A percentile compares a stretch with the other conserved stretches of the same genome.
Conservation (phyloP, 176 grass and related monocot species). For the Hyparrhenia diplandra region DNA sequence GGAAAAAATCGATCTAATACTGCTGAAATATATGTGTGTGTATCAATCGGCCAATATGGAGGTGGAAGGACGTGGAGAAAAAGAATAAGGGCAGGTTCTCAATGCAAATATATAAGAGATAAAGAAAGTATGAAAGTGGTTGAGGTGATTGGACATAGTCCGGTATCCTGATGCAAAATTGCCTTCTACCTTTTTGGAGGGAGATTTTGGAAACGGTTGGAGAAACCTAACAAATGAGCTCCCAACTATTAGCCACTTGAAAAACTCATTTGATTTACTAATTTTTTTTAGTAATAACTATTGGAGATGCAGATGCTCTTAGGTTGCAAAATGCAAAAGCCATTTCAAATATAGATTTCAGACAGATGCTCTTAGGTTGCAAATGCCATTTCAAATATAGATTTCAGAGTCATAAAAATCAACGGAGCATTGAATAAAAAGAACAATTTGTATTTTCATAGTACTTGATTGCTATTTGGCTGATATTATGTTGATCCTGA, state of each 20-base stretch:
- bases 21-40: too few species aligned
- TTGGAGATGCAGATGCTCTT: not conserved
- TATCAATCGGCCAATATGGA: too few species aligned
- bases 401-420: too few species aligned
- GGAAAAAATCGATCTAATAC: too few species aligned
- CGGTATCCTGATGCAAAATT: not conserved
- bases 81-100: too few species aligned
- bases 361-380: too few species aligned
- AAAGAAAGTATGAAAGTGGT: too few species aligned
- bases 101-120: too few species aligned
- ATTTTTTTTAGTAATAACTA: not conserved
- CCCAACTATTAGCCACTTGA: not conserved
- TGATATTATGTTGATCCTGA: slow-evolving; percentile 23
- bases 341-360: not conserved
- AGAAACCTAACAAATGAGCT: not conserved
- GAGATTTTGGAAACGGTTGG: not conserved
- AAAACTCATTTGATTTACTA: not conserved
- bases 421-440: not conserved
- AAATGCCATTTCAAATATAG: too few species aligned
- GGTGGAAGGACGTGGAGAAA: too few species aligned
- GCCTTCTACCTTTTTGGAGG: not conserved
- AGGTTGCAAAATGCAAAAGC: too few species aligned
- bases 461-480: not conserved
- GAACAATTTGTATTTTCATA: not conserved
- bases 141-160: not conserved